Evolutionary conservation across 441 rosid species (phyloP), one percentile per base, ranked within the genome.

Genomic region (Viola pubescens): DNA sequence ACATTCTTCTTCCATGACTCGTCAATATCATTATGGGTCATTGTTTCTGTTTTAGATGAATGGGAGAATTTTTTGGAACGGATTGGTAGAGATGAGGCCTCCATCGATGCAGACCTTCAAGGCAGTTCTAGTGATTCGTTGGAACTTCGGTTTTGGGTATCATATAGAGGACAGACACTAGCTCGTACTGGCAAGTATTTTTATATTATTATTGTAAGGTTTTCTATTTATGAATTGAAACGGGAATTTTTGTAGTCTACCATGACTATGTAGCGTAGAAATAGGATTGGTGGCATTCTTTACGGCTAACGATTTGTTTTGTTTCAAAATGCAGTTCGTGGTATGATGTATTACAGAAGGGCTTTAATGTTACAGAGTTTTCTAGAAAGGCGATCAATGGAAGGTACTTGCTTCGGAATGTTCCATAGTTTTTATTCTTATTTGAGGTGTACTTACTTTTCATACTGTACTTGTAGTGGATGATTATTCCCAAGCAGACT

Each of bases 331-430:
- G 73, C 88, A 92, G 98, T 92, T 59, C 96, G 98, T 64, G 97
- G 98, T 64, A 92, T 92, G 98, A 92, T 92, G 98, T 92, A 92
- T 66, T 92, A 92, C 64, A 83, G 98, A 75, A 87, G 96, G 81
- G 98, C 98, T 73, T 76, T 92, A 68, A 86, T 92, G 96, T 79
- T 92, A 49, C 98, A 89, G 84, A 87, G 96, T 77, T 84, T 71
- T 78, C 76, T 89, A 54, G 98, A 92, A 73, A 79, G 79, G 66
- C 79, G 96, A 74, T 72, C 84, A 68, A 56, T 79, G 59, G 91
- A 88, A 83, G 97, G 98, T 89, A 79, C 68, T 37, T 26, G 59
- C 26, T 60, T 61, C 53, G 43, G 39, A 10, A 57, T 39, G 44
- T 57, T 7, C 70, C 56, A 62, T 66, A 39, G 45, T 54, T 19